phyloP scores from a whole-genome alignment of 2,329 filamentous ascomycete species.

The Tothia fuscella region DNA sequence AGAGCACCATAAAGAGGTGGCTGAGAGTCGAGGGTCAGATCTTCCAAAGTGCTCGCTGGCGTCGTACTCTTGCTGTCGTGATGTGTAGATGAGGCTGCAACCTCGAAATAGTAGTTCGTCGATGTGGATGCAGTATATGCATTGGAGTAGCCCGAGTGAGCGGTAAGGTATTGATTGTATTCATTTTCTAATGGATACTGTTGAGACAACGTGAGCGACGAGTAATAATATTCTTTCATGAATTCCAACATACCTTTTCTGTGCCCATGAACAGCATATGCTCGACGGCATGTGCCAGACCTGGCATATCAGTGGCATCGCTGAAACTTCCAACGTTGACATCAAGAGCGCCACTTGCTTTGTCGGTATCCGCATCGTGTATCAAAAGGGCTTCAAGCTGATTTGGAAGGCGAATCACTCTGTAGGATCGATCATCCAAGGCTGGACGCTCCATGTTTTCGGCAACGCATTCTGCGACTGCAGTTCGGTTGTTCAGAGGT shows the following conservation, averaged over 20 bases:
- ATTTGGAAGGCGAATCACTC: constrained; percentile 76
- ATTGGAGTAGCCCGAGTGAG: constrained; percentile 85
- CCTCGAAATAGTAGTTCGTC: constrained; percentile 97
- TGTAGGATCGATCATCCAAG: constrained; percentile 75
- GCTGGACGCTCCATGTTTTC: constrained; percentile 71
- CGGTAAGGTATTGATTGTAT: constrained; percentile 84
- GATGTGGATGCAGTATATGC: constrained; percentile 88
- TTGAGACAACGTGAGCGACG: constrained; percentile 1
- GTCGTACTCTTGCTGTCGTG: constrained; percentile 38
- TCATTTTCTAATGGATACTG: constrained; percentile 88
- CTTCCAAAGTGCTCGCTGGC: constrained; percentile 23
- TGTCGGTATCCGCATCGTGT: constrained; percentile 90
- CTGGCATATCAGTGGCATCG: constrained; percentile 80
- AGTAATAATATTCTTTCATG: neutral
- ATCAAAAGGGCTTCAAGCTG: constrained; percentile 84
- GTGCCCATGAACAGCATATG: constrained; percentile 98
- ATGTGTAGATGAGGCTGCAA: constrained; percentile 58
- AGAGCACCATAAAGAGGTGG: constrained; percentile 70
- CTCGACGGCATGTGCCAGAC: constrained; percentile 92
- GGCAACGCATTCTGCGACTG: constrained; percentile 29
- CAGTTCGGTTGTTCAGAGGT: constrained; percentile 2
- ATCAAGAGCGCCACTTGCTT: constrained; percentile 88
- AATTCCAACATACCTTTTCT: constrained; percentile 53
- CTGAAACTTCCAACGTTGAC: constrained; percentile 95
- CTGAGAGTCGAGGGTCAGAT: constrained; percentile 23